Evolutionary conservation across 2,329 filamentous ascomycete genomes (phyloP), one percentile per base, ranked within the genome.

Genomic region (Penicillium sclerotigenum): DNA sequence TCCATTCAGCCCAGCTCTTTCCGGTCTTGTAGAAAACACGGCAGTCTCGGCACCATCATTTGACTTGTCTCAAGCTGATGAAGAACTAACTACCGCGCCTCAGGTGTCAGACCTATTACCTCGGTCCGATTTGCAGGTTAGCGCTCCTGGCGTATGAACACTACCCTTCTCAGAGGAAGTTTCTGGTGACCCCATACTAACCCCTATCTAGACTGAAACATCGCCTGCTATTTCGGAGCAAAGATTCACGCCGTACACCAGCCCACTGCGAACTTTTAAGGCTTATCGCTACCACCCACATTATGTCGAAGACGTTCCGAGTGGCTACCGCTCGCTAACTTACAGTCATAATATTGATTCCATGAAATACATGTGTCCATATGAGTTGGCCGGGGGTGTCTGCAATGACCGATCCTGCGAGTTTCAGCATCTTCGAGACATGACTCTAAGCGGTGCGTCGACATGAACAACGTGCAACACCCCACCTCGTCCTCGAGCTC

Each of bases 301-400:
- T 49, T 97, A 87, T 75, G 78, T 80, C 62, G 74, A 87, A 47
- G 79, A 84, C 54, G 86, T 96, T 55, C 72, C 84, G 54, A 88
- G 87, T 59, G 93, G 93, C 41, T 87, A 91, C 69, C 87, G 88
- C 70, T 97, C 94, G 61, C 81, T 95, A 78, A 97, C 92, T 41
- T 97, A 93, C 77, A 97, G 90, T 77, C 90, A 96, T 75, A 87
- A 87, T 65, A 96, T 99, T 74, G 86, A 97, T 71, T 81, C 86
- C 24, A 80, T 84, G 58, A 86, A 83, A 65, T 83, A 84, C 59
- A 70, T 97, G 47, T 99, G 94, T 74, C 87, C 85, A 36, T 87
- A 84, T 66, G 90, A 96, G 73, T 77, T 89, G 60, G 80, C 81
- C 46, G 86, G 86, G 50, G 85, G 85, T 58, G 78, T 80, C 63